Conservation (phyloP, 768 basidiomycete genomes). For the Chalciporus sphaerocephalus region DNA sequence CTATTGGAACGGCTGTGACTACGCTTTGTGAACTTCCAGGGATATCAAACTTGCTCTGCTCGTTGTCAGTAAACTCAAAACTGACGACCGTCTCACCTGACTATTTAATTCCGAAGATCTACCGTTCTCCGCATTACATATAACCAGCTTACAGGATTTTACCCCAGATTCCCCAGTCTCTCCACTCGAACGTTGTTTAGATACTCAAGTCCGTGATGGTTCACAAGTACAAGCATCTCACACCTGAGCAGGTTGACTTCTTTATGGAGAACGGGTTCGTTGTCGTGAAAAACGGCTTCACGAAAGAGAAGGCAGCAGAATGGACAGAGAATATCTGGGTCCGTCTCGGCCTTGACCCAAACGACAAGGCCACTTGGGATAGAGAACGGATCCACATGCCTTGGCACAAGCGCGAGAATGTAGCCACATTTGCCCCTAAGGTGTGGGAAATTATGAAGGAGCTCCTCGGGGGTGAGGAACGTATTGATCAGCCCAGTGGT, state of each 20-base stretch:
- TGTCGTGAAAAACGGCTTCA: slow-evolving; percentile 49
- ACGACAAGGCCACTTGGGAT: slow-evolving; percentile 54
- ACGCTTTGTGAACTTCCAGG: not conserved
- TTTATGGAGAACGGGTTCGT: slow-evolving; percentile 56
- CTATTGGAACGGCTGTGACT: not conserved
- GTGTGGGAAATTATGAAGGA: not conserved
- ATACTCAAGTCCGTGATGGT: not conserved
- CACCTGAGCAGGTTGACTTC: slow-evolving; percentile 44
- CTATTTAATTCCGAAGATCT: not conserved
- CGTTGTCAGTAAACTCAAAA: not conserved
- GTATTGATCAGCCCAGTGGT: not conserved
- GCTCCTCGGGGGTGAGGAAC: not conserved
- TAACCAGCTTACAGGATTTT: not conserved
- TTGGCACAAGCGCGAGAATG: slow-evolving; percentile 37
- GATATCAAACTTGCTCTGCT: not conserved
- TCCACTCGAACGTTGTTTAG: not conserved
- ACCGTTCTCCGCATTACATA: not conserved
- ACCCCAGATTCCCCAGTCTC: not conserved
- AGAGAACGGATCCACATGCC: slow-evolving; percentile 54
- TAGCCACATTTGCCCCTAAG: slow-evolving; percentile 51
- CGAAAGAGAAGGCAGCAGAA: slow-evolving; percentile 42
- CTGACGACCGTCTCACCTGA: slow-evolving; percentile 2
- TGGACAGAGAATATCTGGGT: slow-evolving; percentile 51
- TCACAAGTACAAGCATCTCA: slow-evolving; percentile 23
- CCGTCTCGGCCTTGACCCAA: slow-evolving; percentile 48